Conservation (phyloP, 2,329 filamentous ascomycete species). For the Leptodontidium sp. region DNA sequence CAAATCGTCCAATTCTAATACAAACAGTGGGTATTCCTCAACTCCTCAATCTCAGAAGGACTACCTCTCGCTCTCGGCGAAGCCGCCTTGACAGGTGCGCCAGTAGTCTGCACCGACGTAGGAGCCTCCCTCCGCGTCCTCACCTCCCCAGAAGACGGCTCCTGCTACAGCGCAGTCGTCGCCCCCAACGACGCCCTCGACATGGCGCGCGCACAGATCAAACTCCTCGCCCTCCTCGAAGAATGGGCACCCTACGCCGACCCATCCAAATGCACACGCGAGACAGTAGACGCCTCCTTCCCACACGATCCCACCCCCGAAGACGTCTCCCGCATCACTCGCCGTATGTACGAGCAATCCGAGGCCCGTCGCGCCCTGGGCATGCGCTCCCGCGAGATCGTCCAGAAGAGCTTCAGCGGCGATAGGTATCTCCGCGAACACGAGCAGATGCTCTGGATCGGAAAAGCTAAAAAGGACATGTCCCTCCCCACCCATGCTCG, state of each 20-base stretch:
- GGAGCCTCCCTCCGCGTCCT: slow-evolving; percentile 63
- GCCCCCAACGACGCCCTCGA: slow-evolving; percentile 69
- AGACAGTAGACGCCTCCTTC: slow-evolving; percentile 21
- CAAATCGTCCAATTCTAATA: neutral
- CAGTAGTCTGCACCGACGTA: slow-evolving; percentile 64
- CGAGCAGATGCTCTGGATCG: slow-evolving; percentile 63
- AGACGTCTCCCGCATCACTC: slow-evolving; percentile 61
- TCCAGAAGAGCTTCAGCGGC: slow-evolving; percentile 65
- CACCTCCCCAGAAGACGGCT: slow-evolving; percentile 57
- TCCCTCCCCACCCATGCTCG: neutral
- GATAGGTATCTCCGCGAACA: slow-evolving; percentile 68
- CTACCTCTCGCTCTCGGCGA: slow-evolving; percentile 64
- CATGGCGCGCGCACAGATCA: slow-evolving; percentile 68
- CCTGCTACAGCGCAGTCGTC: slow-evolving; percentile 66
- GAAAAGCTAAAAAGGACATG: slow-evolving; percentile 27
- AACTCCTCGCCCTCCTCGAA: slow-evolving; percentile 66
- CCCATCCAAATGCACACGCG: slow-evolving; percentile 2
- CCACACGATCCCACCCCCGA: slow-evolving; percentile 52
- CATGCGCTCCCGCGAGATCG: slow-evolving; percentile 64
- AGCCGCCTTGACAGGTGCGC: slow-evolving; percentile 62
- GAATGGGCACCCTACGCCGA: slow-evolving; percentile 67
- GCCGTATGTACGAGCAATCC: slow-evolving; percentile 64
- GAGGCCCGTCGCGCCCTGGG: slow-evolving; percentile 63
- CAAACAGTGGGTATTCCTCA: slow-evolving; percentile 42
- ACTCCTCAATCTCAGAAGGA: slow-evolving; percentile 63